A percentile compares a stretch with the other conserved stretches of the same genome.
Conservation (phyloP, 2,329 filamentous ascomycete genomes). For the Phoma sp. region DNA sequence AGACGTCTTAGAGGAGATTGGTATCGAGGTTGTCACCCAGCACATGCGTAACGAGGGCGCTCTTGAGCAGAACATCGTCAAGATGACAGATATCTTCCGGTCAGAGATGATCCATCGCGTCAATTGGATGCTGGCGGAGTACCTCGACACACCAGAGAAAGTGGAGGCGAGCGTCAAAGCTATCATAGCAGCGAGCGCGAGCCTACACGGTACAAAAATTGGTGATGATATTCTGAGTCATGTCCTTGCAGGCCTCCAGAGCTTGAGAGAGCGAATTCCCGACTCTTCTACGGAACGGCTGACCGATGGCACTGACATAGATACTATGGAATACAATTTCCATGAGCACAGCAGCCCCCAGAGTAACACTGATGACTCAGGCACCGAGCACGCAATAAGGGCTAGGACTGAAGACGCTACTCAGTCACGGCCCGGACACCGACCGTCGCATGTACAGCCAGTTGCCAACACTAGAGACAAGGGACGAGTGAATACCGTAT, state of each 20-base stretch:
- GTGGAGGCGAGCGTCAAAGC: slow-evolving; percentile 19
- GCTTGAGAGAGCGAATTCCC: background rate
- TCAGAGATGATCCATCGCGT: slow-evolving; percentile 28
- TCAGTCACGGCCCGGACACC: no score
- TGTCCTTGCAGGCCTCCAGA: background rate
- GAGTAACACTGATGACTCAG: no score
- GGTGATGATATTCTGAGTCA: slow-evolving; percentile 8
- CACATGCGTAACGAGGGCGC: slow-evolving; percentile 33
- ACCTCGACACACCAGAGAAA: slow-evolving; percentile 24
- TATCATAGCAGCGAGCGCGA: slow-evolving; percentile 14
- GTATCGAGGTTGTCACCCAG: slow-evolving; percentile 22
- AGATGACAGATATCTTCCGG: slow-evolving; percentile 22
- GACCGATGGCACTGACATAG: background rate
- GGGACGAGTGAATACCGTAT: no score
- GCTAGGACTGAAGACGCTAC: no score
- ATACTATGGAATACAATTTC: background rate
- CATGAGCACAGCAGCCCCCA: background rate
- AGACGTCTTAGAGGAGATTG: slow-evolving; percentile 28
- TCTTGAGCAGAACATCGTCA: slow-evolving; percentile 19
- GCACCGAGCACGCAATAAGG: no score
- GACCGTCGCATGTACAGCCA: no score
- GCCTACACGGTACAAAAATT: slow-evolving; percentile 15
- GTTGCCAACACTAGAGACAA: no score
- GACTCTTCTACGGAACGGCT: slow-evolving; percentile 5
- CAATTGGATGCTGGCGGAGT: slow-evolving; percentile 25